Evolutionary conservation across 352 stramenopile genomes (phyloP).

Genomic region (Saprolegnia diclina): DNA sequence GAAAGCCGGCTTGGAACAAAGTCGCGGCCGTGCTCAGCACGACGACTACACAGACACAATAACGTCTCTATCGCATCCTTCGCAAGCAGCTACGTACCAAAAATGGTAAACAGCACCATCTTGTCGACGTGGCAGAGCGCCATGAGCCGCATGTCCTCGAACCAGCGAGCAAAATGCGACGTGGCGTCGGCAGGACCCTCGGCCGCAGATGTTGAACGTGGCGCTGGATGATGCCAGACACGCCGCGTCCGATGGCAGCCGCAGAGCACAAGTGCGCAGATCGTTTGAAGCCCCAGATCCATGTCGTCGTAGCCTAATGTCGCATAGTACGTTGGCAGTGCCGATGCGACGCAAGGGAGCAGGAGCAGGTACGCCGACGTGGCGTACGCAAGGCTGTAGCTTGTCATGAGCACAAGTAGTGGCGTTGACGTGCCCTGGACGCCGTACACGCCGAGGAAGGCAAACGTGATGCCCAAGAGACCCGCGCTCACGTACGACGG

Average conservation of each 20-base stretch:
- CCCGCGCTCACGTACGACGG: conserved; percentile 69
- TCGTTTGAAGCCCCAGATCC: conserved; percentile 66
- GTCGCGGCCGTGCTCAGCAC: conserved; percentile 73
- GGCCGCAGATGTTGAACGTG: not conserved
- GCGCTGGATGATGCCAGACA: not conserved
- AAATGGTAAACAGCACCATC: conserved; percentile 73
- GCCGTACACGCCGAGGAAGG: conserved; percentile 50
- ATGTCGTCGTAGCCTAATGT: conserved; percentile 66
- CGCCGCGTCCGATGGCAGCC: conserved; percentile 41
- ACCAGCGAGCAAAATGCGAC: conserved; percentile 53
- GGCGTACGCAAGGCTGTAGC: conserved; percentile 50
- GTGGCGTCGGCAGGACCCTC: conserved; percentile 34
- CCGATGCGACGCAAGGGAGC: conserved; percentile 39
- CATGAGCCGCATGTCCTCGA: conserved; percentile 63
- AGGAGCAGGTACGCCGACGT: conserved; percentile 64
- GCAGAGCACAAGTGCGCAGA: conserved; percentile 73
- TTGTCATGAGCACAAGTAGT: conserved; percentile 59
- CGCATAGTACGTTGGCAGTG: conserved; percentile 45
- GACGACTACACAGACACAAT: conserved; percentile 49
- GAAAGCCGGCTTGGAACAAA: conserved; percentile 78
- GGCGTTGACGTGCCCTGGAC: conserved; percentile 38
- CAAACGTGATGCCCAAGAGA: conserved; percentile 44
- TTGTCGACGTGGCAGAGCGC: conserved; percentile 72
- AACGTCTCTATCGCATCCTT: not conserved
- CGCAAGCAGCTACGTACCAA: conserved; percentile 38